Evolutionary conservation across 345 rosid genomes (phyloP), one percentile per base, ranked within the genome.

Genomic region (Citropsis articulata): DNA sequence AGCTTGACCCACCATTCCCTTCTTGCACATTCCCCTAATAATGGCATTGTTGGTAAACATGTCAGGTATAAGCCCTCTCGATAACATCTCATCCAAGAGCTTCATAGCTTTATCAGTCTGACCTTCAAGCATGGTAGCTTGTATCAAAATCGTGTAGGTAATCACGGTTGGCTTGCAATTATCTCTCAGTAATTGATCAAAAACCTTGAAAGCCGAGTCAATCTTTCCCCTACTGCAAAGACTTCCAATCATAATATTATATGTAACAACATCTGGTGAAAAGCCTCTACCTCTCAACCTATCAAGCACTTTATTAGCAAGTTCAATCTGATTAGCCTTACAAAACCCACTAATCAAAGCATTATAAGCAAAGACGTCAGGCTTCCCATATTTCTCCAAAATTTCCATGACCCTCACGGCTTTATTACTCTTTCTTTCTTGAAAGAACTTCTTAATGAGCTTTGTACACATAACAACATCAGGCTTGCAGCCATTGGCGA

Each of bases 121-220:
- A 22, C 97, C 92, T 25, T 86, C 88, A 2, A 83, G 82, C 71
- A 88, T 81, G 30, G 87, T 85, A 1, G 94, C 98, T 78, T 95
- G 97, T 25, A 95, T 91, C 89, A 95, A 83, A 75, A 90, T 93
- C 2, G 97, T 95, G 85, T 90, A 93, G 8, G 98, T 93, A 81
- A 95, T 84, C 66, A 95, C 95, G 67, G 90, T 84, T 0, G 98
- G 98, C 72, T 81, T 72, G 50, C 97, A 91, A 45, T 85, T 81
- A 78, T 95, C 95, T n/a, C 21, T 80, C 77, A 93, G 35, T 77
- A 91, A 61, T 28, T 92, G 91, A 50, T 91, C 87, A 77, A 93
- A 85, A 71, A 89, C 89, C 81, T 85, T 83, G 24, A 88, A 74
- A 74, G 95, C 98, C 68, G 85, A 81, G 84, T 82, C 89, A 67